Evolutionary conservation across 768 basidiomycete genomes (phyloP).

Genomic region (Calocera viscosa): DNA sequence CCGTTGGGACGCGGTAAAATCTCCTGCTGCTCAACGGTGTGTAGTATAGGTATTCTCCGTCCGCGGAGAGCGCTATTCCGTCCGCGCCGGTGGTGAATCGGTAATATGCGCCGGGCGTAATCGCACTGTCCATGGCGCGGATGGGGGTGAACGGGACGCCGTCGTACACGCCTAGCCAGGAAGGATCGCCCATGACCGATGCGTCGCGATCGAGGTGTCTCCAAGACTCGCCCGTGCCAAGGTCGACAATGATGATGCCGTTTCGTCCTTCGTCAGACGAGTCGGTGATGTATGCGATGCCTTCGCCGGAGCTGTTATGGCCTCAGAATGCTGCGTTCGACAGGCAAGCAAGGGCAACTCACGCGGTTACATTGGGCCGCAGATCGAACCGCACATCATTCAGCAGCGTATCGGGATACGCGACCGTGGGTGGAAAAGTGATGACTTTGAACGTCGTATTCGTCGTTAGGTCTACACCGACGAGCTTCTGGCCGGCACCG

Average conservation of each 20-base stretch:
- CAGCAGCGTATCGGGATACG: slow-evolving; percentile 19
- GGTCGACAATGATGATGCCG: slow-evolving; percentile 6
- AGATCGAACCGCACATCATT: slow-evolving; percentile 22
- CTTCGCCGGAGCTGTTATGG: not conserved
- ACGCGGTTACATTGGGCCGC: slow-evolving; percentile 16
- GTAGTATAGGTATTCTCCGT: slow-evolving; percentile 10
- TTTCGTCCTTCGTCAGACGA: slow-evolving; percentile 6
- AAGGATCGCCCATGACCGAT: not conserved
- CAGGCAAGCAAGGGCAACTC: not conserved
- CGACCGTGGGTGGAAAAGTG: slow-evolving; percentile 18
- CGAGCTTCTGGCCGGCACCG: slow-evolving; percentile 19
- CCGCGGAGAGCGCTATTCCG: not conserved
- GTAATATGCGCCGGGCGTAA: not conserved
- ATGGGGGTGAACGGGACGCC: not conserved
- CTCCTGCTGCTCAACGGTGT: not conserved
- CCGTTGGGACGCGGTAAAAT: slow-evolving; percentile 1
- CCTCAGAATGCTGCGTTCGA: not conserved
- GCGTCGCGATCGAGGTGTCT: not conserved
- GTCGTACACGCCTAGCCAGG: not conserved
- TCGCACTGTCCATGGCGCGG: not conserved
- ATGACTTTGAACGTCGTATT: slow-evolving; percentile 14
- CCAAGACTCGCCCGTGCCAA: slow-evolving; percentile 7
- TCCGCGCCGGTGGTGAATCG: slow-evolving; percentile 1
- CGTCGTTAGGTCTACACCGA: slow-evolving; percentile 17
- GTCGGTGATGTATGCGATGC: slow-evolving; percentile 8